phyloP scores from a whole-genome alignment of 2,329 filamentous ascomycete species.

The Trichophyton rubrum region DNA sequence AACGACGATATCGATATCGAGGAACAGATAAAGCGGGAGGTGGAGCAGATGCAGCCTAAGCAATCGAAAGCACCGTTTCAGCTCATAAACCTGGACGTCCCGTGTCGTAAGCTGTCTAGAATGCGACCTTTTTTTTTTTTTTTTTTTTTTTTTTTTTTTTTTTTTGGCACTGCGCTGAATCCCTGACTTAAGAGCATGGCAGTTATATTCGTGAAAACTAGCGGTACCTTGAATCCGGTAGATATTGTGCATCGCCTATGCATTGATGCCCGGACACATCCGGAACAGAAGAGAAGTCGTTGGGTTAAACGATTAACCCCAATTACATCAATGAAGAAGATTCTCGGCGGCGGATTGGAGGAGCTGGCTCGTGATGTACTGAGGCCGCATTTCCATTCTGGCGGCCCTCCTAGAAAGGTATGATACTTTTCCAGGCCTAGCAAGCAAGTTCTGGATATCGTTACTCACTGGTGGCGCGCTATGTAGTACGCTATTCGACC shows the following conservation, averaged over 20 bases:
- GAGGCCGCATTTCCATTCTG: conserved; percentile 46
- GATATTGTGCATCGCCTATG: conserved; percentile 48
- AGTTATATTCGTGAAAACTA: conserved; percentile 49
- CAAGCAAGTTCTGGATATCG: not conserved
- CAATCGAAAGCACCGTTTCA: conserved; percentile 39
- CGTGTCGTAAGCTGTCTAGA: conserved; percentile 25
- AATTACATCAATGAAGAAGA: conserved; percentile 45
- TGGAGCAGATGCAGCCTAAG: conserved; percentile 41
- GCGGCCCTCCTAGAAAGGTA: conserved; percentile 41
- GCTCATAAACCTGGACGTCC: conserved; percentile 42
- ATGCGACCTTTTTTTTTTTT: not conserved
- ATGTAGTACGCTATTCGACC: conserved; percentile 51
- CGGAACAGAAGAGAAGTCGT: conserved; percentile 42
- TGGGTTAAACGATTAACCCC: conserved; percentile 50
- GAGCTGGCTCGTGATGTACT: conserved; percentile 46
- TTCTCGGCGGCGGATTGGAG: conserved; percentile 45
- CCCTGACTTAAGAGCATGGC: conserved; percentile 16
- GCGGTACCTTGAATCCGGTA: conserved; percentile 47
- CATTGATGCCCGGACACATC: conserved; percentile 40
- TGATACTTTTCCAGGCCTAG: conserved; percentile 1
- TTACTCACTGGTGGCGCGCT: not conserved
- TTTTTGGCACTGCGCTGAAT: conserved; percentile 10
- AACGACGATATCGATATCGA: conserved; percentile 45
- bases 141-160: no score
- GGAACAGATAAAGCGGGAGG: conserved; percentile 46